A percentile compares a stretch with the other conserved stretches of the same genome.
phyloP scores from a whole-genome alignment of 164 flowering plant genomes.

The Echeveria elegans region DNA sequence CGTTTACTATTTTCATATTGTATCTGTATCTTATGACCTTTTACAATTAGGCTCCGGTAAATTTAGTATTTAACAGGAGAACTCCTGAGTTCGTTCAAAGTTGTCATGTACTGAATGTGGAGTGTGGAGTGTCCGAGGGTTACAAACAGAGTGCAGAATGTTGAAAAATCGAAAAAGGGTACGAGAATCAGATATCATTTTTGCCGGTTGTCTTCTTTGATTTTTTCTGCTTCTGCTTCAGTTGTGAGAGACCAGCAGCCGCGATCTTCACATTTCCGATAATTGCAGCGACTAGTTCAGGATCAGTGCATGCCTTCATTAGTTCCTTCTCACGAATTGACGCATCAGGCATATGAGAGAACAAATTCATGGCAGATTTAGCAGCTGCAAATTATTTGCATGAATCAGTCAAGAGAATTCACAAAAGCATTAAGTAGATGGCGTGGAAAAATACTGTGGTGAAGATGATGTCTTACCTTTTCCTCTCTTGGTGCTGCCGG shows the following conservation, averaged over 20 bases:
- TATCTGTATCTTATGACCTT: too few species aligned
- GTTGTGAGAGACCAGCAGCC: slow-evolving; percentile 75
- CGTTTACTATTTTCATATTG: background rate
- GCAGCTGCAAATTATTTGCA: slow-evolving; percentile 47
- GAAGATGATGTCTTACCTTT: slow-evolving; percentile 47
- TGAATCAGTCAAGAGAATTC: background rate
- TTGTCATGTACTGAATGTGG: too few species aligned
- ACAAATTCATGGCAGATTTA: slow-evolving; percentile 83
- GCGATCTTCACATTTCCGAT: slow-evolving; percentile 81
- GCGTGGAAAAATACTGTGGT: background rate
- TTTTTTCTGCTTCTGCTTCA: slow-evolving; percentile 92
- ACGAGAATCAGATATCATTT: slow-evolving; percentile 14
- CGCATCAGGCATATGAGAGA: slow-evolving; percentile 76
- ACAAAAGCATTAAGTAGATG: background rate
- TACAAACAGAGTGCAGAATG: background rate
- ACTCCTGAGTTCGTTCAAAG: too few species aligned
- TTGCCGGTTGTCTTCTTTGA: slow-evolving; percentile 44
- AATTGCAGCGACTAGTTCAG: slow-evolving; percentile 84
- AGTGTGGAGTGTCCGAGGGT: too few species aligned
- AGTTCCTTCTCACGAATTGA: slow-evolving; percentile 80
- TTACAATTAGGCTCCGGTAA: too few species aligned
- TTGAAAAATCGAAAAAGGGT: background rate
- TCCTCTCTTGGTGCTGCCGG: slow-evolving; percentile 86
- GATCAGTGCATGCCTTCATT: slow-evolving; percentile 94
- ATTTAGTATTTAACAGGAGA: too few species aligned